phyloP scores from a whole-genome alignment of 1,284 basidiomycete genomes.

The Caloboletus inedulis region DNA sequence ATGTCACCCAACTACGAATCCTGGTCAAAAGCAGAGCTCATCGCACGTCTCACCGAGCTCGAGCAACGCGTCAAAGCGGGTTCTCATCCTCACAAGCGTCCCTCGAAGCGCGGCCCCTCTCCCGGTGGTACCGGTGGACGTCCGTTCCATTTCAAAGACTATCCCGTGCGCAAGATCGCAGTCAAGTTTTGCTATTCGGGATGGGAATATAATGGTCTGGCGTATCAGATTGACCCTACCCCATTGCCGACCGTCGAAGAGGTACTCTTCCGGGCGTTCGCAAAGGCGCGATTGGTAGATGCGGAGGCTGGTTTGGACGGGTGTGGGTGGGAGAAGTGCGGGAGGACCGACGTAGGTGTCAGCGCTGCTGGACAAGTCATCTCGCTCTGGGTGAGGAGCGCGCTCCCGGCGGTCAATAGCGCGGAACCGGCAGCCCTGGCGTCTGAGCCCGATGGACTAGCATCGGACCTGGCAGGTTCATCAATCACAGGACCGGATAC shows the following conservation, averaged over 20 bases:
- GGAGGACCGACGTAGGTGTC: conserved; percentile 93
- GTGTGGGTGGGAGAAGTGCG: conserved; percentile 89
- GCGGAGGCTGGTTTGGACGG: conserved; percentile 72
- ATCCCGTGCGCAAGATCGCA: conserved; percentile 85
- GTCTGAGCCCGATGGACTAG: background rate
- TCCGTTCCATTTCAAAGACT: conserved; percentile 61
- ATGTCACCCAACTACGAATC: conserved; percentile 45
- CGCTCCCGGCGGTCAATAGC: conserved; percentile 31
- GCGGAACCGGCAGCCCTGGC: background rate
- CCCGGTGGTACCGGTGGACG: conserved; percentile 19
- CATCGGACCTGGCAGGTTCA: background rate
- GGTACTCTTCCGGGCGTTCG: conserved; percentile 80
- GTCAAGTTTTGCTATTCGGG: conserved; percentile 92
- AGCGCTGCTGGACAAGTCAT: conserved; percentile 94
- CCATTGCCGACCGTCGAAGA: conserved; percentile 89
- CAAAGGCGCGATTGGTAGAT: conserved; percentile 74
- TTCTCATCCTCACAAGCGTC: conserved; percentile 5
- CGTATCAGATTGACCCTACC: conserved; percentile 68
- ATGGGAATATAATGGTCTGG: conserved; percentile 88
- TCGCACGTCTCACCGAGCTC: conserved; percentile 55
- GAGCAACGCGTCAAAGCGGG: conserved; percentile 34
- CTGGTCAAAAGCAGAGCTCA: conserved; percentile 68
- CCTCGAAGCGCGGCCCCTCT: conserved; percentile 2
- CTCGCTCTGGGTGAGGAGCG: conserved; percentile 84
- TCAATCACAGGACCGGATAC: background rate